Evolutionary conservation across 179 eudicot species (phyloP).

Genomic region (Beta lomatogona): DNA sequence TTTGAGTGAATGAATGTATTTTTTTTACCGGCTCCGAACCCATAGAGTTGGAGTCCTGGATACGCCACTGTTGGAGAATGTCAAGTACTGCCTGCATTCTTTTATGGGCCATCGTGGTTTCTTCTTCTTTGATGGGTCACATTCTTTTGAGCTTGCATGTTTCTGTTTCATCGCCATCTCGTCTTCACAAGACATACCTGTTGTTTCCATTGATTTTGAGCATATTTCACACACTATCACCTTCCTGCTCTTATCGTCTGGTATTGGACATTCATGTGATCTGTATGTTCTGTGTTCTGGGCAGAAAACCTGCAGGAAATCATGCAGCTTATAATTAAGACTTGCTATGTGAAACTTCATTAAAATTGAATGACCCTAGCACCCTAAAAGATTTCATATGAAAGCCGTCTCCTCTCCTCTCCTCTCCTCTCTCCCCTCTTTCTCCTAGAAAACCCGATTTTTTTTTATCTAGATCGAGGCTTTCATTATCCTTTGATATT

Average conservation of each 20-base stretch:
- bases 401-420: no score
- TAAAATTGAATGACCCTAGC: not conserved
- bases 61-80: slow-evolving; percentile 82
- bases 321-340: not conserved
- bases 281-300: slow-evolving; percentile 72
- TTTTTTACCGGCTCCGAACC: no score
- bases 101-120: slow-evolving; percentile 63
- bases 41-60: no score
- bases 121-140: slow-evolving; percentile 79
- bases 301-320: slow-evolving; percentile 56
- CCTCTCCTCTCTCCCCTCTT: no score
- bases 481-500: no score
- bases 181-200: slow-evolving; percentile 47
- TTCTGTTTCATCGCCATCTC: slow-evolving; percentile 51
- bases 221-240: slow-evolving; percentile 69
- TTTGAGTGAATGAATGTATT: no score
- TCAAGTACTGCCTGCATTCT: slow-evolving; percentile 65
- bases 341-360: not conserved
- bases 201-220: slow-evolving; percentile 66
- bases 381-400: no score
- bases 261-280: slow-evolving; percentile 68
- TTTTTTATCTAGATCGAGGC: no score
- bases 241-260: slow-evolving; percentile 59
- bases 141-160: slow-evolving; percentile 66
- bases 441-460: no score